Percentiles rank a stretch among this genome's conserved stretches.
These are phyloP conservation scores for Anastatica hierochuntica DNA, from an alignment of 345 rosid genomes.

Conservation along the genomic window DNA sequence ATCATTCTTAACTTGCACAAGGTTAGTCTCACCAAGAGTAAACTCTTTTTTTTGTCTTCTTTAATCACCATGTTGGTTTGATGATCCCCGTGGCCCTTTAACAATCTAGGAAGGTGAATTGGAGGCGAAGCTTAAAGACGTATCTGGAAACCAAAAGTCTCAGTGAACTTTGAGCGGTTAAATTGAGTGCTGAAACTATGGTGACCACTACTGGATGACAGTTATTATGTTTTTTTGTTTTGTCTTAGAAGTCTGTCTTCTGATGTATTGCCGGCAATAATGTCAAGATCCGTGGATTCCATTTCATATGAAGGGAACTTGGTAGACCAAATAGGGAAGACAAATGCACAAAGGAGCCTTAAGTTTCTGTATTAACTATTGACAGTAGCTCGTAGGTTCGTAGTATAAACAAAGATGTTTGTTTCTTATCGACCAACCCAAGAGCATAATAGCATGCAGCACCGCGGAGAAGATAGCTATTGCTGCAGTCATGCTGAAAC, in stretches of 20 bases:
- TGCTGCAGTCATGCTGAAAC: slow-evolving; percentile 86
- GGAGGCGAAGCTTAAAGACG: slow-evolving; percentile 64
- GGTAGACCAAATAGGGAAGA: background rate
- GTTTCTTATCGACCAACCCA: slow-evolving; percentile 47
- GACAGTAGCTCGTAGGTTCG: slow-evolving; percentile 36
- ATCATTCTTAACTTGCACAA: slow-evolving; percentile 84
- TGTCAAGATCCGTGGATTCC: slow-evolving; percentile 12
- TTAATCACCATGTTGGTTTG: background rate
- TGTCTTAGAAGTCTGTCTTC: background rate
- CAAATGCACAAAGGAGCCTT: background rate
- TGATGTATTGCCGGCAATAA: slow-evolving; percentile 16
- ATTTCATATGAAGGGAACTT: slow-evolving; percentile 9
- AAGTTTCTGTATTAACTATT: background rate
- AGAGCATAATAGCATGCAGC: slow-evolving; percentile 38
- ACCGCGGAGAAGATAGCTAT: slow-evolving; percentile 57
- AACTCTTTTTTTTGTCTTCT: background rate
- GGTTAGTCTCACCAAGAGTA: slow-evolving; percentile 30
- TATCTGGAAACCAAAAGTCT: slow-evolving; percentile 27
- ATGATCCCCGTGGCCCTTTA: background rate
- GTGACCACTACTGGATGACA: too few relatives aligned
- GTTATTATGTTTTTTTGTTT: slow-evolving; percentile 10
- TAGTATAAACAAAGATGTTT: slow-evolving; percentile 38
- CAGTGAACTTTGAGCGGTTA: slow-evolving; percentile 10
- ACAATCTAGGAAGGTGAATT: slow-evolving; percentile 64
- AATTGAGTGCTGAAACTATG: background rate